Conservation (phyloP, 208 protist species). For the Trypanosoma platydactyli region DNA sequence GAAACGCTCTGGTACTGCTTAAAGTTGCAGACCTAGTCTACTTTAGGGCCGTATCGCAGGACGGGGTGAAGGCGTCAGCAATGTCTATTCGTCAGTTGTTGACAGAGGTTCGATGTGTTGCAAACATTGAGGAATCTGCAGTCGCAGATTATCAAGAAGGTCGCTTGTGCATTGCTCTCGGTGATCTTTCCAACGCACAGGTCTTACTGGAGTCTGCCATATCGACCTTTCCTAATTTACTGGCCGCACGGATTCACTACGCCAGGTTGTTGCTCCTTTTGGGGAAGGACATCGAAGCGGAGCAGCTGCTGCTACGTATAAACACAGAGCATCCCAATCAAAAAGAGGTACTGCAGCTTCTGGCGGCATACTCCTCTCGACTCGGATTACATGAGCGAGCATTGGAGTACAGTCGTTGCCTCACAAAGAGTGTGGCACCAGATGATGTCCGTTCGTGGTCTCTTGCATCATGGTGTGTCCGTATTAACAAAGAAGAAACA, state of each 20-base stretch:
- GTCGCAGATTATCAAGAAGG: conserved; percentile 82
- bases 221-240: conserved; percentile 54
- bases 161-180: conserved; percentile 53
- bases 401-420: conserved; percentile 54
- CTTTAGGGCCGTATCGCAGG: conserved; percentile 53
- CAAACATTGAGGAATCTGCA: conserved; percentile 56
- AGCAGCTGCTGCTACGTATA: conserved; percentile 54
- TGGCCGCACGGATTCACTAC: conserved; percentile 77
- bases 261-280: conserved; percentile 59
- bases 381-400: conserved; percentile 63
- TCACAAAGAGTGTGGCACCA: conserved; percentile 63
- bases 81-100: conserved; percentile 49
- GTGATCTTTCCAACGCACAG: conserved; percentile 55
- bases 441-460: conserved; percentile 69
- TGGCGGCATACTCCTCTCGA: conserved; percentile 56
- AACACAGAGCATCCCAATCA: conserved; percentile 66
- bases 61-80: conserved; percentile 38
- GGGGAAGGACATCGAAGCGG: conserved; percentile 42
- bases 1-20: conserved; percentile 75
- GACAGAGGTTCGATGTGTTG: conserved; percentile 44
- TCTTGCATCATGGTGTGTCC: conserved; percentile 65
- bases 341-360: conserved; percentile 80
- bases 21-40: conserved; percentile 83
- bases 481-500: conserved; percentile 59
- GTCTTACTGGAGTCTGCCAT: conserved; percentile 61